These are phyloP conservation scores for Collybiopsis luxurians DNA, from an alignment of 768 basidiomycete genomes.

Conservation along the genomic window DNA sequence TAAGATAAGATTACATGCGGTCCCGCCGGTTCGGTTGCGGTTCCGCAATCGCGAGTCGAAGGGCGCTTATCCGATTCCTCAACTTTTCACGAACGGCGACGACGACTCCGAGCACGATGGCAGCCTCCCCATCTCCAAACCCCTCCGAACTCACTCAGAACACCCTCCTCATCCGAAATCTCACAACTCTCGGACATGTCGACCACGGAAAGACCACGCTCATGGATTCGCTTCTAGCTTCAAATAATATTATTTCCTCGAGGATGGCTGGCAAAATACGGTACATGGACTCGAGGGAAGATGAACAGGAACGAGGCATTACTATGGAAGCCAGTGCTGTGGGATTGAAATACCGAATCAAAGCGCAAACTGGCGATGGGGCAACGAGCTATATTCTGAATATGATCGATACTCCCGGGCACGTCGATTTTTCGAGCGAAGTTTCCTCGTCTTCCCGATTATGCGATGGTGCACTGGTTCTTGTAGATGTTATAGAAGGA, in stretches of 20 bases:
- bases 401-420: constrained; percentile 98
- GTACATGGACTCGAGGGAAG: constrained; percentile 93
- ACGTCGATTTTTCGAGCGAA: constrained; percentile 97
- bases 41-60: no score
- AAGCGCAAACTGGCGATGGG: constrained; percentile 43
- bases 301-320: constrained; percentile 96
- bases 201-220: constrained; percentile 97
- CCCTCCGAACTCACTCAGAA: constrained; percentile 24
- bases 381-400: constrained; percentile 82
- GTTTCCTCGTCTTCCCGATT: constrained; percentile 92
- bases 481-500: constrained; percentile 97
- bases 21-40: no score
- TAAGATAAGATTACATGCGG: no score
- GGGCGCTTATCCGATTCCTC: no score
- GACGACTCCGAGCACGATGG: no score
- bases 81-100: no score
- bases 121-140: not conserved
- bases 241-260: constrained; percentile 95
- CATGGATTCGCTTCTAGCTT: constrained; percentile 93
- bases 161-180: constrained; percentile 60
- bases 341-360: constrained; percentile 82
- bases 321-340: constrained; percentile 99
- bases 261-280: constrained; percentile 95
- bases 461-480: constrained; percentile 92
- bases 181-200: constrained; percentile 87